Base-by-base conservation (phyloP, 169 alveolate genomes). In the Condylostoma magnum region DNA sequence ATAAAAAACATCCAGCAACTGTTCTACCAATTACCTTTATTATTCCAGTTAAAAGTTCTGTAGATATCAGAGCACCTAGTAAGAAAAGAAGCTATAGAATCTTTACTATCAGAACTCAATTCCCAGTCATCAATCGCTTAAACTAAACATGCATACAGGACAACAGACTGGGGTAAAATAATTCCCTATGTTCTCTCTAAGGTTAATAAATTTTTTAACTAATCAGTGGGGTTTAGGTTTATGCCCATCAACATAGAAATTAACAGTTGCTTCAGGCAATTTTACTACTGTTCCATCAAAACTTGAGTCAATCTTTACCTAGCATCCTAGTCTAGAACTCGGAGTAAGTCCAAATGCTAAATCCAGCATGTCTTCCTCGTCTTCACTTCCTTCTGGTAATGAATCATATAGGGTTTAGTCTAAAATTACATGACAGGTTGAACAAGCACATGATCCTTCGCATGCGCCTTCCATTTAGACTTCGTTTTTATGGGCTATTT, bases 291-390 rank as follows among this genome's bases (percentile, higher is more conserved):
- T 90, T 30, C 95, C 95, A 30, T 93, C 94, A 66, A 95, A 83
- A 18, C 73, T 90, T 65, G 84, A 76, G 28, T 78, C 82, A 20
- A 96, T 90, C 33, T 81, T 85, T 6, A 96, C 89, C 71, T 97
- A 95, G 66, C 99, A 97, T 18, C 99, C 99, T 51, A 97, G 69
- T 73, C 99, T 91, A 3, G 98, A 92, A n/a, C 99, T 97, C 43
- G 87, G 92, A 5, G 99, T 94, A 37, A 96, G 93, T 66, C 98
- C 97, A 53, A 97, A 97, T 3, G 99, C 99, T 76, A 96, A 73
- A 81, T 97, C 99, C 22, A 97, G 79, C 91, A 96, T 84, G 75
- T 97, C 99, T 56, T 96, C 95, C 57, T 97, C 99, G 38, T 91
- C 94, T 46, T 91, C 98, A 8, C 83, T 58, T 2, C 99, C 96